Evolutionary conservation across 2,329 filamentous ascomycete species (phyloP), one percentile per base, ranked within the genome.

Genomic region (Trichoderma simmonsii): DNA sequence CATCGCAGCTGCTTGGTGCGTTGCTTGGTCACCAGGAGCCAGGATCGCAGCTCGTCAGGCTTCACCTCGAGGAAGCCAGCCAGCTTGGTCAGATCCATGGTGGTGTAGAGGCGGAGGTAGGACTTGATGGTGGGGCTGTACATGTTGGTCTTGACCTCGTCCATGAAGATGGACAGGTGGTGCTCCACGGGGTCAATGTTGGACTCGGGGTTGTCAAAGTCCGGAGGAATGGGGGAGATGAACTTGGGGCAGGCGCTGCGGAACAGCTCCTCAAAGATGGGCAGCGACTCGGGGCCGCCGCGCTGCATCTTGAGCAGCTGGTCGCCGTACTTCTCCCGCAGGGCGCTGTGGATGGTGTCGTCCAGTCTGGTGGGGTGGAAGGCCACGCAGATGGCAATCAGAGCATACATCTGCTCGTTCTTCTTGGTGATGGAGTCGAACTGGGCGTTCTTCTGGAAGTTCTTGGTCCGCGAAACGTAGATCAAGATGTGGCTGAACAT

Each of bases 401-500:
- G 90, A 51, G 96, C 96, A 83, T 98, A 98, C 95, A 99, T 98
- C 88, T 99, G 96, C 84, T 99, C 96, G 84, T 97, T 98, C 91
- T 98, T 98, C 92, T 99, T 99, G 79, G 93, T 95, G 84, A 98
- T 98, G 75, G 94, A 97, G 84, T 99, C 96, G 86, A 97, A 98
- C 86, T 97, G 93, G 32, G 93, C 92, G 83, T 95, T 97, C 91
- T 98, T 99, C 86, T 99, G 96, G 91, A 98, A 98, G 89, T 98
- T 98, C 93, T 99, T 99, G 81, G 96, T 99, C 79, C 96, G 89
- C 77, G 94, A 97, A 77, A 99, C 95, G 85, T 98, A 99, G 85
- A 99, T 92, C 78, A 99, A 91, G 84, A 99, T 99, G 89, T 99
- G 96, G 88, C 93, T 97, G 91, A 99, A 99, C 92, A 98, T 97